Conservation (phyloP, 2,329 filamentous ascomycete genomes). For the Dactylellina drechsleri region DNA sequence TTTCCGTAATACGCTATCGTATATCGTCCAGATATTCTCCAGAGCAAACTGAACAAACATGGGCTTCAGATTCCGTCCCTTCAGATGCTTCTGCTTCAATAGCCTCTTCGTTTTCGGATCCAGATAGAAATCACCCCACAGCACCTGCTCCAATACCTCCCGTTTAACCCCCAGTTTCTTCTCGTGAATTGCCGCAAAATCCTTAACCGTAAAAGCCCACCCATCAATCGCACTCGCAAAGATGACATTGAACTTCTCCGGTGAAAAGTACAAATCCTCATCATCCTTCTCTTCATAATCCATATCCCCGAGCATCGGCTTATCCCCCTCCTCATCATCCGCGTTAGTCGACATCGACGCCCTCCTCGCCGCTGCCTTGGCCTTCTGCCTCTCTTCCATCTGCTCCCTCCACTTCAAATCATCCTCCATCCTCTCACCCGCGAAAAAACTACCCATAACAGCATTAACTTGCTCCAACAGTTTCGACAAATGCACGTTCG, state of each 20-base stretch:
- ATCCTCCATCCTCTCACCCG: conserved; percentile 98
- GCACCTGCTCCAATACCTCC: conserved; percentile 84
- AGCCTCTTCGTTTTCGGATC: conserved; percentile 98
- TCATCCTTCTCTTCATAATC: conserved; percentile 91
- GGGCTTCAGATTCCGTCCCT: conserved; percentile 88
- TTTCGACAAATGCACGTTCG: conserved; percentile 87
- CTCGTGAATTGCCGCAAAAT: conserved; percentile 93
- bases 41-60: conserved; percentile 98
- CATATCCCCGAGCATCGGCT: conserved; percentile 62
- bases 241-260: conserved; percentile 98
- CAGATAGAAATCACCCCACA: conserved; percentile 97
- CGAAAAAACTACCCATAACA: conserved; percentile 95
- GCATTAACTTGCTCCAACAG: conserved; percentile 96
- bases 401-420: conserved; percentile 94
- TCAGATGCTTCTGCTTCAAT: conserved; percentile 87
- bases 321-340: conserved; percentile 70
- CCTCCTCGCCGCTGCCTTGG: conserved; percentile 60
- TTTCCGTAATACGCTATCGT: conserved; percentile 67
- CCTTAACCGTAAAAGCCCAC: conserved; percentile 97
- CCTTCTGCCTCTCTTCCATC: conserved; percentile 86
- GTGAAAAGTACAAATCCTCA: conserved; percentile 96
- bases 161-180: conserved; percentile 97
- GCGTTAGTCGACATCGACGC: conserved; percentile 56
- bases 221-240: conserved; percentile 97
- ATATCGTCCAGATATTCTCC: conserved; percentile 95